phyloP scores from a whole-genome alignment of 2,329 filamentous ascomycete species.

The Lecanicillium sp. region DNA sequence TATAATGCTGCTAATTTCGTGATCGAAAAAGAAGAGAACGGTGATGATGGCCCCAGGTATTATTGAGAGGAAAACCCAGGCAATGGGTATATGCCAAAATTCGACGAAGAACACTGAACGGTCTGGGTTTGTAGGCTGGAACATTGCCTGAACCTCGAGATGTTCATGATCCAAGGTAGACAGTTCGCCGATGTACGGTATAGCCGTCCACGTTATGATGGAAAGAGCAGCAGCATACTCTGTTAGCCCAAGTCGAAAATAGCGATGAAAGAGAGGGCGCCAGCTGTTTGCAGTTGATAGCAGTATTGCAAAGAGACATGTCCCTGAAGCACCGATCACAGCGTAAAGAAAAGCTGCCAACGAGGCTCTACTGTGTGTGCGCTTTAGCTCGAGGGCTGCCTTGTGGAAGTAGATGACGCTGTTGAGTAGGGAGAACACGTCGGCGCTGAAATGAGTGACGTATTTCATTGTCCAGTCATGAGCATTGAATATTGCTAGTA shows the following conservation, averaged over 20 bases:
- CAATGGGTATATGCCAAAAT: constrained; percentile 53
- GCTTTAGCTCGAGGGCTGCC: constrained; percentile 53
- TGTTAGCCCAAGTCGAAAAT: constrained; percentile 50
- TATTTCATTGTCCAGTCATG: constrained; percentile 66
- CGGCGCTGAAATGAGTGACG: constrained; percentile 57
- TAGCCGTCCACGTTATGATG: constrained; percentile 56
- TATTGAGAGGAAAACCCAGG: constrained; percentile 53
- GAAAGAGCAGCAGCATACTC: constrained; percentile 61
- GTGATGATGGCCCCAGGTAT: constrained; percentile 57
- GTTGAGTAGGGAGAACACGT: constrained; percentile 59
- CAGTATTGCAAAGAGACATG: constrained; percentile 53
- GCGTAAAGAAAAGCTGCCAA: constrained; percentile 58
- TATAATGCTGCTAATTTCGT: constrained; percentile 62
- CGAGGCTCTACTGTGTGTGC: constrained; percentile 46
- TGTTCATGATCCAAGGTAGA: constrained; percentile 48
- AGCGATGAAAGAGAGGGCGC: constrained; percentile 53
- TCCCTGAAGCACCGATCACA: constrained; percentile 54
- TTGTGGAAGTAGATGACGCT: constrained; percentile 63
- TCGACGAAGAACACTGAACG: constrained; percentile 49
- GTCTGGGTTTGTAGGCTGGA: constrained; percentile 47
- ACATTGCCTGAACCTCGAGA: constrained; percentile 45
- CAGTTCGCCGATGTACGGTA: constrained; percentile 54
- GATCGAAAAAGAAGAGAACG: constrained; percentile 61
- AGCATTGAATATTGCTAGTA: constrained; percentile 57
- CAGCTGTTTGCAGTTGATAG: constrained; percentile 54